Conservation (phyloP, 202 grass and related monocot species). For the Panicum virgatum region DNA sequence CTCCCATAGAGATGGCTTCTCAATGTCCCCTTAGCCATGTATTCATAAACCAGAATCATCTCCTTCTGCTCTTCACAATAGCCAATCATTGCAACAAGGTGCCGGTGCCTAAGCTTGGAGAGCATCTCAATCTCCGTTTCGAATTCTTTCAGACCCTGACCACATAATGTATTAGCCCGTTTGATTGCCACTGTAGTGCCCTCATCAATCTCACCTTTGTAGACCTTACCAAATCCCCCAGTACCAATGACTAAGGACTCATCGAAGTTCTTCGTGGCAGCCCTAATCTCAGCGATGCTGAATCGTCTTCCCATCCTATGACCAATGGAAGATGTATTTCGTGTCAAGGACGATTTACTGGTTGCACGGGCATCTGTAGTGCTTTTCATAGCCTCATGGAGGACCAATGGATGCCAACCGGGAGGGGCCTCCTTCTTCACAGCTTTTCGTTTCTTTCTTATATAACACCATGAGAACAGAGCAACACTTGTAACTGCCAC, state of each 20-base stretch:
- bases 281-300: slow-evolving; percentile 67
- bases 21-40: slow-evolving; percentile 95
- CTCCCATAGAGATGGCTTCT: slow-evolving; percentile 89
- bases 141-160: slow-evolving; percentile 90
- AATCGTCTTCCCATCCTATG: slow-evolving; percentile 74
- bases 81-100: slow-evolving; percentile 94
- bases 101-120: slow-evolving; percentile 95
- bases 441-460: slow-evolving; percentile 68
- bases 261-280: slow-evolving; percentile 85
- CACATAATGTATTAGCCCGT: slow-evolving; percentile 72
- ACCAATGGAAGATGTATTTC: slow-evolving; percentile 51
- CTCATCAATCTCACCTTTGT: slow-evolving; percentile 75
- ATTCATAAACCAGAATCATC: slow-evolving; percentile 95
- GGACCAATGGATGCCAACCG: slow-evolving; percentile 86
- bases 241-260: slow-evolving; percentile 78
- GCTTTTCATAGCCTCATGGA: slow-evolving; percentile 87
- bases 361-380: slow-evolving; percentile 69
- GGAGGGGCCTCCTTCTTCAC: slow-evolving; percentile 60
- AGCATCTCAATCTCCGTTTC: slow-evolving; percentile 98
- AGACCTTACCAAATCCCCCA: slow-evolving; percentile 98
- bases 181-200: slow-evolving; percentile 77
- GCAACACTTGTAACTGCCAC: slow-evolving; percentile 47
- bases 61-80: slow-evolving; percentile 96
- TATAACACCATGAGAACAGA: slow-evolving; percentile 55
- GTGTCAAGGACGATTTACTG: slow-evolving; percentile 49